Percentiles rank a stretch among this genome's conserved stretches.
Evolutionary conservation across 1,284 basidiomycete species (phyloP).

Genomic region (Exobasidium rhododendri): DNA sequence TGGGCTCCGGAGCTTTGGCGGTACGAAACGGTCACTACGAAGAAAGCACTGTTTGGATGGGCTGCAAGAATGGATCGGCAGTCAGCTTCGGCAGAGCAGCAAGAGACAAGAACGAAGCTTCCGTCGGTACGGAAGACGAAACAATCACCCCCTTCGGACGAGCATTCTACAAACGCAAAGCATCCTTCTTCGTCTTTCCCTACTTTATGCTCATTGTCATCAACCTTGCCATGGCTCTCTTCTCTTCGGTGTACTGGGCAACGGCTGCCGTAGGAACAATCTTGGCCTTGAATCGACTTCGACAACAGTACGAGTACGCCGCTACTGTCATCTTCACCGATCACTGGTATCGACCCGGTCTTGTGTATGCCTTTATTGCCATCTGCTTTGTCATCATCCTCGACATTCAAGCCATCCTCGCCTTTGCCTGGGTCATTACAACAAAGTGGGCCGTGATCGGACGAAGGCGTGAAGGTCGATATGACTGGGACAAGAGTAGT

Average conservation of each 20-base stretch:
- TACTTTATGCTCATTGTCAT: slow-evolving; percentile 52
- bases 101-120: slow-evolving; percentile 33
- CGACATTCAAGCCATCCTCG: slow-evolving; percentile 39
- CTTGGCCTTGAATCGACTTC: slow-evolving; percentile 45
- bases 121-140: slow-evolving; percentile 32
- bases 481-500: slow-evolving; percentile 55
- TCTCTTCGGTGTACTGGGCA: slow-evolving; percentile 53
- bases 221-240: slow-evolving; percentile 48
- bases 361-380: slow-evolving; percentile 48
- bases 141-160: slow-evolving; percentile 54
- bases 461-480: slow-evolving; percentile 51
- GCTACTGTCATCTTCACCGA: slow-evolving; percentile 41
- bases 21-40: slow-evolving; percentile 53
- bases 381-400: slow-evolving; percentile 50
- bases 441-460: slow-evolving; percentile 54
- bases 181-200: slow-evolving; percentile 54
- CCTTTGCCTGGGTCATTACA: slow-evolving; percentile 46
- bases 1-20: slow-evolving; percentile 53
- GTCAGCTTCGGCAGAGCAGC: slow-evolving; percentile 52
- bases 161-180: slow-evolving; percentile 53
- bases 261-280: slow-evolving; percentile 50
- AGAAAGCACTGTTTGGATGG: slow-evolving; percentile 54
- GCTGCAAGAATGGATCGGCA: slow-evolving; percentile 53
- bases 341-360: slow-evolving; percentile 53
- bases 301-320: slow-evolving; percentile 30